Evolutionary conservation across 1,284 basidiomycete genomes (phyloP).

Genomic region (Peniophora sp.): DNA sequence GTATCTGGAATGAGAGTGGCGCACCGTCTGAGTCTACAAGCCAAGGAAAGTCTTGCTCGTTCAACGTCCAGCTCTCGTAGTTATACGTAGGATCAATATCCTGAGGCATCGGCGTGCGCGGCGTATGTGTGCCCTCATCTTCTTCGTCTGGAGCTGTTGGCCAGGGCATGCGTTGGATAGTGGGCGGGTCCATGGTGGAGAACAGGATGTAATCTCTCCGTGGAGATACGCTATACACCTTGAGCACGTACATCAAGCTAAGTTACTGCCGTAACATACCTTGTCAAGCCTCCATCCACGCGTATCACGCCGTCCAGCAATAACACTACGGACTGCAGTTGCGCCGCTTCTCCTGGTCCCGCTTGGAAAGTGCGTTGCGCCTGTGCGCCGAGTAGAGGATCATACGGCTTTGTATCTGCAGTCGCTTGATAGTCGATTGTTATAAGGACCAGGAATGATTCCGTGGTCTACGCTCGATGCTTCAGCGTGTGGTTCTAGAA

Average conservation of each 20-base stretch:
- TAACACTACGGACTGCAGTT: constrained; percentile 55
- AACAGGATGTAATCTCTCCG: constrained; percentile 62
- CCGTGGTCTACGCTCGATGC: constrained; percentile 48
- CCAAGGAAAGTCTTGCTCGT: constrained; percentile 67
- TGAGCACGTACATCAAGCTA: constrained; percentile 1
- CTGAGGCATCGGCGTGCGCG: constrained; percentile 11
- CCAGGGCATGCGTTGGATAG: constrained; percentile 77
- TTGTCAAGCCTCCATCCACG: constrained; percentile 67
- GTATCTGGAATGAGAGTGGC: constrained; percentile 13
- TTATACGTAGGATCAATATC: constrained; percentile 16
- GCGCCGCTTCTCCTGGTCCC: constrained; percentile 72
- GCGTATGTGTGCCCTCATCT: not conserved
- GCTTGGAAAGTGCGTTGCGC: constrained; percentile 62
- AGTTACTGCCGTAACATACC: constrained; percentile 30
- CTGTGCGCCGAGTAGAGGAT: constrained; percentile 33
- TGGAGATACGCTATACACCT: constrained; percentile 54
- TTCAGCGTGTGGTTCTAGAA: not conserved
- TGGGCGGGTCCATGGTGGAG: constrained; percentile 61
- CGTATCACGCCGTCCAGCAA: constrained; percentile 79
- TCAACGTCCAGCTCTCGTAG: constrained; percentile 67
- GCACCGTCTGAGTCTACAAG: constrained; percentile 62
- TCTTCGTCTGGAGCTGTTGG: constrained; percentile 28
- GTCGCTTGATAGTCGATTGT: constrained; percentile 55
- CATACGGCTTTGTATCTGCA: constrained; percentile 38
- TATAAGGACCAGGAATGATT: constrained; percentile 74